phyloP scores from a whole-genome alignment of 2,329 filamentous ascomycete species.

The Drechslerella coelobrocha region DNA sequence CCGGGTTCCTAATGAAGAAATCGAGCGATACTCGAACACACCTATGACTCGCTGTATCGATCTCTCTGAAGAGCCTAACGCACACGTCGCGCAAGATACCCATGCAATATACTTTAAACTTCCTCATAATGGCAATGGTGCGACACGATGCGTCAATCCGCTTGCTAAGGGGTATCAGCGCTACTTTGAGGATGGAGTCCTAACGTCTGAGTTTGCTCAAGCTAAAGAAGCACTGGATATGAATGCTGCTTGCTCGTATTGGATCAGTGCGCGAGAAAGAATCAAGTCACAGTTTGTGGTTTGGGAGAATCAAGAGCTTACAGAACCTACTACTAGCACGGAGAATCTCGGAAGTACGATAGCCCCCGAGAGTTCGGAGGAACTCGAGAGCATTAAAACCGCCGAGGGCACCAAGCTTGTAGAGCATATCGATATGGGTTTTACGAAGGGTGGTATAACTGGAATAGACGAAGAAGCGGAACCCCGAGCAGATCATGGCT shows the following conservation, averaged over 20 bases:
- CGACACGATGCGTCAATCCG: constrained; percentile 81
- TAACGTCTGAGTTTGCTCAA: constrained; percentile 86
- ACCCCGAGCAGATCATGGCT: constrained; percentile 66
- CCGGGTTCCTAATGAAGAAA: constrained; percentile 70
- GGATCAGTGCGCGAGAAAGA: constrained; percentile 92
- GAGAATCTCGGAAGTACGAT: constrained; percentile 48
- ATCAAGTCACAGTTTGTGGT: constrained; percentile 97
- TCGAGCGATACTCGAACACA: constrained; percentile 71
- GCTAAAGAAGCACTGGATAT: constrained; percentile 96
- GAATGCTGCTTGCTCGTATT: constrained; percentile 98
- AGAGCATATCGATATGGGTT: constrained; percentile 48
- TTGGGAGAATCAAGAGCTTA: constrained; percentile 71
- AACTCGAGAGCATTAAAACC: neutral
- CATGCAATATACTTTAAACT: constrained; percentile 82
- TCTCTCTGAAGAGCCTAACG: constrained; percentile 72
- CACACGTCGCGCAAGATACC: constrained; percentile 69
- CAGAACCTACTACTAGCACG: constrained; percentile 53
- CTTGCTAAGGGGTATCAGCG: constrained; percentile 88
- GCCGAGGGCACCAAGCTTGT: neutral
- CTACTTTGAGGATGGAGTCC: constrained; percentile 87
- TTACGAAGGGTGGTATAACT: constrained; percentile 50
- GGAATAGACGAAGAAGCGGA: constrained; percentile 50
- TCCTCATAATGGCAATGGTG: constrained; percentile 92
- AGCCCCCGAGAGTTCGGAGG: constrained; percentile 33
- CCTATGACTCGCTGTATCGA: constrained; percentile 79